Base-by-base conservation (phyloP, 2,329 filamentous ascomycete species). In the Diaporthe citriasiana region DNA sequence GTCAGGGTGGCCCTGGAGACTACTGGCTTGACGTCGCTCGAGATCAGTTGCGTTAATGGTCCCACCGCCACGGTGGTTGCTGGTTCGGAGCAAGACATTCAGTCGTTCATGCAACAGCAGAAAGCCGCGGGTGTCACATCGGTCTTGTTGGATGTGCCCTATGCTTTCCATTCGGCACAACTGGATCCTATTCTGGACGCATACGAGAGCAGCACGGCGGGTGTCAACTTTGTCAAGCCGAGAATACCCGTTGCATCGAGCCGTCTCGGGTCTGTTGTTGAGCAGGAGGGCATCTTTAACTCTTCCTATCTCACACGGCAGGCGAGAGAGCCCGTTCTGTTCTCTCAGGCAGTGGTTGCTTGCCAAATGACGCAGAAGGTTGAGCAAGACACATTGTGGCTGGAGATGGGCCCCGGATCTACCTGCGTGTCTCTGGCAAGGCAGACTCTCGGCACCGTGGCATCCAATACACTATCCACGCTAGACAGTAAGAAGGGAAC, bases 11-110 rank as follows among this genome's bases (percentile, higher is more conserved):
- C 83, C 83, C 2, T 19, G 86, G 40, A 59, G 69, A 22, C 50
- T 3, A 6, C 38, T 25, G 56, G 5, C 4, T 55, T 71, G 55
- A 82, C 86, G 8, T 86, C 90, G 38, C 80, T 87, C 70, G 88
- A 89, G 63, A 78, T 89, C 42, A 92, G 94, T 17, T 97, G 94
- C 84, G 88, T 95, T 80, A 97, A 97, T 78, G 90, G 92, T 0
- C 91, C 92, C 0, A 86, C 90, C 68, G 93, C 94, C 79, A 95
- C 92, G 10, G 94, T 97, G 1, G 85, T 97, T n/a, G 85, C 84
- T 35, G 88, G 87, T 10, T 77, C 79, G 9, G 83, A 83, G 0
- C 78, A 78, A 1, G 82, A 87, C 65, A 82, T 89, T 42, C 78
- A 82, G 4, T 25, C 12, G 15, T 80, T 83, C 8, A 84, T 91